Conservation (phyloP, 2,329 filamentous ascomycete species). For the Fusarium ramigenum region DNA sequence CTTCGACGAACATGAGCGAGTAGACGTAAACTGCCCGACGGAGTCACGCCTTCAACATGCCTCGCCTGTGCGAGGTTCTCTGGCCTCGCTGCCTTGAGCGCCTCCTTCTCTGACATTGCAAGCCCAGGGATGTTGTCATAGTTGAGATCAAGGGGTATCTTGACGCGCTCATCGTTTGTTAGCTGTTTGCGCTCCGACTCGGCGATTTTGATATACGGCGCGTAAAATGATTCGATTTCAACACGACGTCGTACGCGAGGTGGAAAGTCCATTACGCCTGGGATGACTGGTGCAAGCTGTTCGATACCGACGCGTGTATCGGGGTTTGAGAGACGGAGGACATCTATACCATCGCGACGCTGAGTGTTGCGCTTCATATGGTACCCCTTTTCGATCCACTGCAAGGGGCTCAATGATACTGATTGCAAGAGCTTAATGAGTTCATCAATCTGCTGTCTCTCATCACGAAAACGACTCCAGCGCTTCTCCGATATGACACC, state of each 20-base stretch:
- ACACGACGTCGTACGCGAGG: slow-evolving; percentile 73
- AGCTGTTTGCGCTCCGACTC: slow-evolving; percentile 72
- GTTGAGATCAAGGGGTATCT: slow-evolving; percentile 77
- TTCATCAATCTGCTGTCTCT: slow-evolving; percentile 72
- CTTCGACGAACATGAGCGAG: slow-evolving; percentile 66
- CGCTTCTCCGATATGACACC: slow-evolving; percentile 82
- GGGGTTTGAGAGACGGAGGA: slow-evolving; percentile 74
- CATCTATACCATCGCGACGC: slow-evolving; percentile 78
- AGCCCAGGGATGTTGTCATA: slow-evolving; percentile 79
- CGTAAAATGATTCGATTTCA: slow-evolving; percentile 84
- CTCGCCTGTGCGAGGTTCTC: slow-evolving; percentile 90
- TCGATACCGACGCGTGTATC: slow-evolving; percentile 56
- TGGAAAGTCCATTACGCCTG: slow-evolving; percentile 63
- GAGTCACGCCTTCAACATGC: slow-evolving; percentile 82
- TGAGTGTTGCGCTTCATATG: slow-evolving; percentile 71
- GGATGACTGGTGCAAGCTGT: slow-evolving; percentile 67
- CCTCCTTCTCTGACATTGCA: slow-evolving; percentile 79
- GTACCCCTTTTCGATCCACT: slow-evolving; percentile 78
- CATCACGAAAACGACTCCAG: slow-evolving; percentile 76
- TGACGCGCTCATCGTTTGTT: slow-evolving; percentile 78
- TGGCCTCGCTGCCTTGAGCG: slow-evolving; percentile 75
- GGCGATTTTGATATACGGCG: slow-evolving; percentile 84
- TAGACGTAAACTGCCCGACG: slow-evolving; percentile 67
- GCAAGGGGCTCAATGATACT: slow-evolving; percentile 65
- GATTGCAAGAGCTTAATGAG: slow-evolving; percentile 69